These are phyloP conservation scores for Trypanosoma melophagium DNA, from an alignment of 208 protist genomes.

Conservation along the genomic window DNA sequence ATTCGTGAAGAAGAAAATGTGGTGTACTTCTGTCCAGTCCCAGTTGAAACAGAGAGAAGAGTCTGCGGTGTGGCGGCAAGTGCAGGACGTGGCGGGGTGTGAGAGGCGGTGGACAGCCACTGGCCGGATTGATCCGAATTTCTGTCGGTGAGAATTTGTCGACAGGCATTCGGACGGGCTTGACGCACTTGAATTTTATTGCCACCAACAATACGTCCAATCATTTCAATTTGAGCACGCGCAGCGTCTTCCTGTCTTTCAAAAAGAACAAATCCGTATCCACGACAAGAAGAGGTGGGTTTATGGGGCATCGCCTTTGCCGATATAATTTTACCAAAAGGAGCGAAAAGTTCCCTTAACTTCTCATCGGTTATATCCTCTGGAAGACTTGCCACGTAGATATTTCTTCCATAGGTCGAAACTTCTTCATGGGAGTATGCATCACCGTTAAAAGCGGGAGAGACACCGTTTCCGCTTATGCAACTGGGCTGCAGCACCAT, in stretches of 20 bases:
- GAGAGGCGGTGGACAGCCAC: too few species aligned
- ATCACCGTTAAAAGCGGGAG: too few species aligned
- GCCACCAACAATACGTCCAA: constrained; percentile 52
- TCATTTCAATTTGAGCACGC: constrained; percentile 50
- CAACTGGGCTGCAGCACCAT: too few species aligned
- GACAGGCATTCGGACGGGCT: constrained; percentile 40
- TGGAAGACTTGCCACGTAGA: constrained; percentile 70
- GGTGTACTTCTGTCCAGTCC: too few species aligned
- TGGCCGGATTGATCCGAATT: too few species aligned
- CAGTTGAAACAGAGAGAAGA: too few species aligned
- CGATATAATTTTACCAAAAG: constrained; percentile 61
- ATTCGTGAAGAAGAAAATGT: too few species aligned
- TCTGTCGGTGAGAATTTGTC: constrained; percentile 21
- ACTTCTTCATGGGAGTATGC: neutral
- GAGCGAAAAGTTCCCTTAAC: constrained; percentile 51
- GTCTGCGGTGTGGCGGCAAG: too few species aligned
- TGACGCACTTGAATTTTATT: constrained; percentile 70
- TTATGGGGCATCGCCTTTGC: constrained; percentile 71
- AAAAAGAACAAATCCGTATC: constrained; percentile 80
- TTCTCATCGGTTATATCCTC: constrained; percentile 51
- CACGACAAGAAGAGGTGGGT: constrained; percentile 47
- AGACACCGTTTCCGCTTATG: too few species aligned
- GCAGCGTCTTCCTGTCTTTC: constrained; percentile 45
- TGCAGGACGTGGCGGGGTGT: too few species aligned
- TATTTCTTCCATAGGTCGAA: constrained; percentile 42